Conservation (phyloP, 1,284 basidiomycete species). For the Apiotrichum veenhuisii region DNA sequence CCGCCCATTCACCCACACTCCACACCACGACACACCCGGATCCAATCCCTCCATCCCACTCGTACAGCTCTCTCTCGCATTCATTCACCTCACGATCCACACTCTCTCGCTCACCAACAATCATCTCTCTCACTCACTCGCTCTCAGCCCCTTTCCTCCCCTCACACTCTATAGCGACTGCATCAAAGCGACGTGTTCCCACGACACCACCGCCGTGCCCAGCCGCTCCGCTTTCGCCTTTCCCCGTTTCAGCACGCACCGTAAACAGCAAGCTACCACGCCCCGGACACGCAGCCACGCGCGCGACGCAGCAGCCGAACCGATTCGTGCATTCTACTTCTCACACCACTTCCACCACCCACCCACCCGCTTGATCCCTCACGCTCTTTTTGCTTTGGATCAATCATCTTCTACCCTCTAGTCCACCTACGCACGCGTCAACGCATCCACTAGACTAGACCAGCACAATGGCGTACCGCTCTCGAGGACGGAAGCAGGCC, state of each 20-base stretch:
- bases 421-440: not conserved
- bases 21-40: not conserved
- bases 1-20: not conserved
- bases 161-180: not conserved
- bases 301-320: not conserved
- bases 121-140: not conserved
- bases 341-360: not conserved
- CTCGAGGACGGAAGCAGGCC: slow-evolving; percentile 81
- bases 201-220: not conserved
- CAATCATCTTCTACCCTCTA: not conserved
- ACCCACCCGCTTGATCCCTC: too few species aligned
- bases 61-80: too few species aligned
- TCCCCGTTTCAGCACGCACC: not conserved
- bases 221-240: not conserved
- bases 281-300: not conserved
- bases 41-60: too few species aligned
- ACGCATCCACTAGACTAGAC: not conserved
- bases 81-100: not conserved
- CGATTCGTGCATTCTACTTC: not conserved
- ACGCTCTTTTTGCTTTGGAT: not conserved
- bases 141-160: not conserved
- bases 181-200: not conserved
- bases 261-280: not conserved
- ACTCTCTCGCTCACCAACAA: not conserved
- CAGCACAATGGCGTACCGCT: slow-evolving; percentile 55